These are phyloP conservation scores for Lentithecium fluviatile DNA, from an alignment of 495 filamentous ascomycete genomes.

Conservation along the genomic window DNA sequence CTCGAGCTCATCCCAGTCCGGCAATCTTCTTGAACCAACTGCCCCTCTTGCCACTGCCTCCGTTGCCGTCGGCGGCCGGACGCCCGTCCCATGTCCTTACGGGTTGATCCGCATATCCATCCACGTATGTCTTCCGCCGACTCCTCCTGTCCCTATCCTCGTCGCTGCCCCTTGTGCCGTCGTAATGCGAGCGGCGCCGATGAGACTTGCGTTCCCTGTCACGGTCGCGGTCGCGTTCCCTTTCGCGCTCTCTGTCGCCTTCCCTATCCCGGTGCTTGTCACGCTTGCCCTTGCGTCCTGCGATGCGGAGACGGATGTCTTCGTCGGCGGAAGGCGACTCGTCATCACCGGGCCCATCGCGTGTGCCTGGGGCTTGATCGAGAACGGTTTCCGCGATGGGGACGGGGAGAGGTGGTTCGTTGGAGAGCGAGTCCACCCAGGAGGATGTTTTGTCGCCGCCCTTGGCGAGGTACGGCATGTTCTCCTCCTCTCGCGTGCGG, in stretches of 20 bases:
- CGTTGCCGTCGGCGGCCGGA: slow-evolving; percentile 2
- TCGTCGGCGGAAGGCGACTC: slow-evolving; percentile 31
- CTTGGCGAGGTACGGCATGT: slow-evolving; percentile 31
- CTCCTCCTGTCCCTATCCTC: slow-evolving; percentile 23
- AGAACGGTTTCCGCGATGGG: slow-evolving; percentile 37
- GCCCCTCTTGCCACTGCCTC: slow-evolving; percentile 29
- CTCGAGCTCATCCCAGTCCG: background rate
- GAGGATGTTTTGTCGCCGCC: slow-evolving; percentile 39
- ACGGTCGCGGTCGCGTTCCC: slow-evolving; percentile 18
- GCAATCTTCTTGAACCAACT: slow-evolving; percentile 40
- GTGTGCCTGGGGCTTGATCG: slow-evolving; percentile 15
- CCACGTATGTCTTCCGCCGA: slow-evolving; percentile 29
- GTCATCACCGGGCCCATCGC: slow-evolving; percentile 26
- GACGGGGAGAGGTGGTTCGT: slow-evolving; percentile 34
- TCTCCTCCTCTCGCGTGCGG: slow-evolving; percentile 8
- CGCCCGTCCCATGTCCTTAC: slow-evolving; percentile 32
- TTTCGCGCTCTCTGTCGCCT: slow-evolving; percentile 15
- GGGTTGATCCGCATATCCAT: slow-evolving; percentile 23
- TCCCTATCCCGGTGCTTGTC: slow-evolving; percentile 19
- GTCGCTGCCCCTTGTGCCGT: background rate
- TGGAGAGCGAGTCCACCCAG: slow-evolving; percentile 34
- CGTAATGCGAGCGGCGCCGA: slow-evolving; percentile 18
- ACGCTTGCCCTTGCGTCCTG: slow-evolving; percentile 20
- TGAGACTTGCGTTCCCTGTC: background rate
- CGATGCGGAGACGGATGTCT: slow-evolving; percentile 31